A percentile compares a stretch with the other conserved stretches of the same genome.
phyloP scores from a whole-genome alignment of 176 grass and related monocot genomes.

The Avena sativa region DNA sequence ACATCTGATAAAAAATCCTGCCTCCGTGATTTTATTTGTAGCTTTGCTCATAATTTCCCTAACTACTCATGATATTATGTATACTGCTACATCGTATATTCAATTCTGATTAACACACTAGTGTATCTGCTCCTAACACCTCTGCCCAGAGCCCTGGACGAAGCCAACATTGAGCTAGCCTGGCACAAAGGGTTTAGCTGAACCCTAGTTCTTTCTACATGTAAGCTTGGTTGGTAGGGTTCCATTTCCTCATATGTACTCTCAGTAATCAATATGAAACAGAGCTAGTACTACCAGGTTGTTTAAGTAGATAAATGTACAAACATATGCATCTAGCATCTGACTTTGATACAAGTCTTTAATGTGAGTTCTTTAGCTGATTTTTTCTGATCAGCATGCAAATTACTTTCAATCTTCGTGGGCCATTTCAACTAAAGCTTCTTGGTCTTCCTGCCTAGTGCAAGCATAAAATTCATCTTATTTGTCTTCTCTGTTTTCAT shows the following conservation, averaged over 20 bases:
- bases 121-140: not conserved
- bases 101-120: not conserved
- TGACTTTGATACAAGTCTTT: not conserved
- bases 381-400: not conserved
- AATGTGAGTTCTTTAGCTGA: not conserved
- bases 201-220: not conserved
- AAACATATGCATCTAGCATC: not conserved
- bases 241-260: constrained; percentile 27
- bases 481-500: constrained; percentile 26
- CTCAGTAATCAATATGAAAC: not conserved
- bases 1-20: not conserved
- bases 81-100: not conserved
- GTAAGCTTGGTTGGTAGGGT: not conserved
- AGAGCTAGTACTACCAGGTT: not conserved
- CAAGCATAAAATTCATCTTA: constrained; percentile 5
- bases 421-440: constrained; percentile 4
- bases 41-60: constrained; percentile 12
- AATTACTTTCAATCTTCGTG: not conserved
- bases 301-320: not conserved
- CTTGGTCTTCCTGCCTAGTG: constrained; percentile 1
- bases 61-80: not conserved
- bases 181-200: not conserved
- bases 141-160: not conserved
- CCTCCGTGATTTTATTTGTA: not conserved
- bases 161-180: not conserved